Percentiles rank a stretch among this genome's conserved stretches.
These are phyloP conservation scores for Teratosphaeria nubilosa DNA, from an alignment of 2,329 filamentous ascomycete species.

Conservation along the genomic window DNA sequence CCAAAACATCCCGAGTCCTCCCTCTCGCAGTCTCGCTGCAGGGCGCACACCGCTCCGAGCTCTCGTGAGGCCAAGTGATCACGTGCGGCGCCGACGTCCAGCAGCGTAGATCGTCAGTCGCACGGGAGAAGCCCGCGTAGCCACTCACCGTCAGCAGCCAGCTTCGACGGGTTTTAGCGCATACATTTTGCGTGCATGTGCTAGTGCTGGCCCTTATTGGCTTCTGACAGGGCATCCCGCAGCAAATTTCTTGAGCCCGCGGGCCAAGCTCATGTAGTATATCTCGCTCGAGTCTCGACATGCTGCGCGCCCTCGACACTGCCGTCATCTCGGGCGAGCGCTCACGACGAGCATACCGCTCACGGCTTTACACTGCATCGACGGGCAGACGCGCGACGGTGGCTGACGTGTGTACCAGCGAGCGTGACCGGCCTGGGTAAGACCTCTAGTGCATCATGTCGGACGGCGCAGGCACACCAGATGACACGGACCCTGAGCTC, in stretches of 20 bases:
- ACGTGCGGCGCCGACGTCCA: neutral
- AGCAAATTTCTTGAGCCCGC: neutral
- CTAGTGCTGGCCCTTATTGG: neutral
- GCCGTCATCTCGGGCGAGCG: neutral
- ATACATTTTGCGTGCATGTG: neutral
- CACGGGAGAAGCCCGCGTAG: neutral
- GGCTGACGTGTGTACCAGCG: neutral
- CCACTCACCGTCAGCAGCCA: neutral
- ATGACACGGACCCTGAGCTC: neutral
- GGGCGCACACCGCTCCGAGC: neutral
- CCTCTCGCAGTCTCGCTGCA: neutral
- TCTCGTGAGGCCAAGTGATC: neutral
- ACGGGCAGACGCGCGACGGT: neutral
- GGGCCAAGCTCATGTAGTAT: neutral
- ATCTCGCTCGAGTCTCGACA: neutral
- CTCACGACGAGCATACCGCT: neutral
- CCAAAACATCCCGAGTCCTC: neutral
- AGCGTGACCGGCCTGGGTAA: neutral
- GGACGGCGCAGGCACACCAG: neutral
- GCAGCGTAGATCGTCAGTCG: neutral
- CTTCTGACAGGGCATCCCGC: neutral
- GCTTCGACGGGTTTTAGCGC: neutral
- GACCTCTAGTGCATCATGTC: neutral
- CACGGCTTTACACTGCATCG: neutral
- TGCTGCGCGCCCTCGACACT: neutral